These are phyloP conservation scores for Cryptococcus sp. DNA, from an alignment of 1,284 basidiomycete genomes.

Conservation along the genomic window DNA sequence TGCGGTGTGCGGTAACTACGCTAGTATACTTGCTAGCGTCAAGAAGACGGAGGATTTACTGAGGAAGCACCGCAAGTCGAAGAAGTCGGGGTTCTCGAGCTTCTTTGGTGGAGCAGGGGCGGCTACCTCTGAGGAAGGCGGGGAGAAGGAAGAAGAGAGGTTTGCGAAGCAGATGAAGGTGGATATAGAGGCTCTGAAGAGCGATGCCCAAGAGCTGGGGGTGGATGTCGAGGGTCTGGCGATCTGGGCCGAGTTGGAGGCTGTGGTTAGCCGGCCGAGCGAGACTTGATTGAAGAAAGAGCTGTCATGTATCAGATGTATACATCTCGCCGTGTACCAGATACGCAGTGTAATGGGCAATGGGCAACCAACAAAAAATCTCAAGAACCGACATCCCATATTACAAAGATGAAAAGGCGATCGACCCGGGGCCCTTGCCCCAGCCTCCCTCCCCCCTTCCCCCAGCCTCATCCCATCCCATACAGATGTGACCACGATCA, in stretches of 20 bases:
- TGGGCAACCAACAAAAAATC: background rate
- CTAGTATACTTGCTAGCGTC: constrained; percentile 67
- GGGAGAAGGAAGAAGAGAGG: constrained; percentile 56
- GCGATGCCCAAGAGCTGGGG: constrained; percentile 67
- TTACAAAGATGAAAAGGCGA: constrained; percentile 1
- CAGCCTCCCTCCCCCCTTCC: background rate
- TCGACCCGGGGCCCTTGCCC: background rate
- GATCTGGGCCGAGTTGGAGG: constrained; percentile 44
- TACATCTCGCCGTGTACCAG: background rate
- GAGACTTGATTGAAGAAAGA: background rate
- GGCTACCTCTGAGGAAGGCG: constrained; percentile 44
- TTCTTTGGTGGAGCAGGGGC: constrained; percentile 56
- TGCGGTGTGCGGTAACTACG: constrained; percentile 61
- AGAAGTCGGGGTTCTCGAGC: constrained; percentile 67
- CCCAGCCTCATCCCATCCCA: background rate
- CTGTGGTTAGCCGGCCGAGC: constrained; percentile 35
- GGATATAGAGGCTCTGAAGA: constrained; percentile 76
- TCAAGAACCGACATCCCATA: background rate
- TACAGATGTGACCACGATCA: background rate
- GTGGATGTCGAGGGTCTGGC: constrained; percentile 59
- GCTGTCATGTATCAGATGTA: background rate
- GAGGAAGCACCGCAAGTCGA: constrained; percentile 76
- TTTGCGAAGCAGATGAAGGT: constrained; percentile 80
- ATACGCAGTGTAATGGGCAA: background rate
- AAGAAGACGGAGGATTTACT: constrained; percentile 87